These are phyloP conservation scores for Ceratobasidium theobromae DNA, from an alignment of 1,284 basidiomycete genomes.

Conservation along the genomic window DNA sequence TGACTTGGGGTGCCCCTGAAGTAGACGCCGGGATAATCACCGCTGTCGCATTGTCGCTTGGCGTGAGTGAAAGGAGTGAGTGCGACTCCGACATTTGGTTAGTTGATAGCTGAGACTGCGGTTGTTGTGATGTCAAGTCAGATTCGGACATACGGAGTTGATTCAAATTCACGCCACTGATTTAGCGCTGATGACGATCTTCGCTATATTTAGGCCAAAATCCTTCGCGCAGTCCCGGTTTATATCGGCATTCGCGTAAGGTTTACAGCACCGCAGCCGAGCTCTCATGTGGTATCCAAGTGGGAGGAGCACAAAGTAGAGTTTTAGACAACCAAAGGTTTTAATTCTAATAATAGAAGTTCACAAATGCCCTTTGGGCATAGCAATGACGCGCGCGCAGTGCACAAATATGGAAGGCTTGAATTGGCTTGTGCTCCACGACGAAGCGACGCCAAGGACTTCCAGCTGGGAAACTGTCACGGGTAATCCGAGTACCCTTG, in stretches of 20 bases:
- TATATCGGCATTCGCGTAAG: background rate
- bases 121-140: background rate
- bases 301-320: too few relatives aligned
- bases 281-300: too few relatives aligned
- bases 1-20: slow-evolving; percentile 17
- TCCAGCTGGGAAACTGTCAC: slow-evolving; percentile 9
- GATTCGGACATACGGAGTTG: background rate
- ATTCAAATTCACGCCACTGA: background rate
- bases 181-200: slow-evolving; percentile 22
- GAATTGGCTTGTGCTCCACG: background rate
- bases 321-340: too few relatives aligned
- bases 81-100: slow-evolving; percentile 7
- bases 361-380: too few relatives aligned
- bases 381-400: slow-evolving; percentile 24
- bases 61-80: slow-evolving; percentile 32
- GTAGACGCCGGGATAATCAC: slow-evolving; percentile 34
- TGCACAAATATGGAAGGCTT: background rate
- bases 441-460: slow-evolving; percentile 27
- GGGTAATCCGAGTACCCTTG: background rate
- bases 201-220: background rate
- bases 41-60: slow-evolving; percentile 25
- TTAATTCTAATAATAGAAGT: too few relatives aligned
- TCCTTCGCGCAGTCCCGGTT: background rate
- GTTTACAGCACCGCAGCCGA: too few relatives aligned
- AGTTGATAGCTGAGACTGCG: background rate